A percentile compares a stretch with the other conserved stretches of the same genome.
Conservation (phyloP, 768 basidiomycete genomes). For the Suillus lakei region DNA sequence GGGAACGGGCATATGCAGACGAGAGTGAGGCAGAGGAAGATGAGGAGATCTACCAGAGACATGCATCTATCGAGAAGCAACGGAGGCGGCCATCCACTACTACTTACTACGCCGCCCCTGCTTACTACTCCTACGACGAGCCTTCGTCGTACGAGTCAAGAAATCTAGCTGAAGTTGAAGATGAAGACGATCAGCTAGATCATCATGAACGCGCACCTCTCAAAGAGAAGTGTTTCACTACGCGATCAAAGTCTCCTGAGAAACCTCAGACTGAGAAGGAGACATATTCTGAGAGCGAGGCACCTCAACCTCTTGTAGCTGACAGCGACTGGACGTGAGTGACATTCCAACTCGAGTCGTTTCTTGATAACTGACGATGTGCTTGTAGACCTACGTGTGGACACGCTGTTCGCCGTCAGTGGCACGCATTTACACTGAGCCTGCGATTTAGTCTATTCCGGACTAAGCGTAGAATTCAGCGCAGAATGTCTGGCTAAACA, state of each 20-base stretch:
- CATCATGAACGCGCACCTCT: slow-evolving; percentile 26
- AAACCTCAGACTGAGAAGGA: slow-evolving; percentile 29
- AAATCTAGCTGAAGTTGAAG: slow-evolving; percentile 28
- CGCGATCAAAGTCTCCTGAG: slow-evolving; percentile 25
- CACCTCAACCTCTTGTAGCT: slow-evolving; percentile 14
- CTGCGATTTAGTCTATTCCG: slow-evolving; percentile 64
- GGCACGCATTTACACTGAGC: slow-evolving; percentile 63
- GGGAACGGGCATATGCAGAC: slow-evolving; percentile 38
- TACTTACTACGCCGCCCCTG: slow-evolving; percentile 24
- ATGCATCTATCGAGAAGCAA: slow-evolving; percentile 24
- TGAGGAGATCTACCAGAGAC: slow-evolving; percentile 20
- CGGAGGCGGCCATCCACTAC: slow-evolving; percentile 30
- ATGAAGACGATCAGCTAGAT: slow-evolving; percentile 23
- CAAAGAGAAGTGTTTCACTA: slow-evolving; percentile 28
- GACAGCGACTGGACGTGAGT: slow-evolving; percentile 41
- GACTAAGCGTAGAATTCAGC: slow-evolving; percentile 43
- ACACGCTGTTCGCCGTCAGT: slow-evolving; percentile 56
- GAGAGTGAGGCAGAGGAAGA: slow-evolving; percentile 39
- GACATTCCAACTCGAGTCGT: background rate
- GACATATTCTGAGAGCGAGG: background rate
- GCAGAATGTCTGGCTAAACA: slow-evolving; percentile 32
- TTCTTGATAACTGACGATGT: slow-evolving; percentile 6
- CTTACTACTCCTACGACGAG: slow-evolving; percentile 33
- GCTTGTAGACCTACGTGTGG: slow-evolving; percentile 58
- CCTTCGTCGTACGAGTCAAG: slow-evolving; percentile 37